Evolutionary conservation across 805 yeast genomes (phyloP), one percentile per base, ranked within the genome.

Genomic region (Candida sakaeoensis): DNA sequence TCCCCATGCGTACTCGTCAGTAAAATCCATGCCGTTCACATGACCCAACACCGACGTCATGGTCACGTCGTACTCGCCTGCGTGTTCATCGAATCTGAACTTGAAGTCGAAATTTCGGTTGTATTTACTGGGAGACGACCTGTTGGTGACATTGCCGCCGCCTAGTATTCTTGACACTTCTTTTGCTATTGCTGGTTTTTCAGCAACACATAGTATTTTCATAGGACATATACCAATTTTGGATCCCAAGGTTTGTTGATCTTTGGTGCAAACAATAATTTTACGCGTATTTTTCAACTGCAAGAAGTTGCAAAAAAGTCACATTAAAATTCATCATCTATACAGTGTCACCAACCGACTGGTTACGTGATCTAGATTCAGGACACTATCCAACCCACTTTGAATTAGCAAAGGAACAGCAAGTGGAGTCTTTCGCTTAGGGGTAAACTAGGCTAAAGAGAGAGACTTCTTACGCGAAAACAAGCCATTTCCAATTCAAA

Each of bases 41-140:
- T 93, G 99, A 8, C 98, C 99, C n/a, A 82, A 65, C 2, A 88
- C 97, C 25, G 95, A 75, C 0, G 99, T 93, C 85, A 93, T 85
- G 3, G 91, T 84, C 9, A 91, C 96, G 16, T 80, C 75, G 52
- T 95, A 82, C 5, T 54, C 55, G 0, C 95, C 95, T 18, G 13
- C 4, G 36, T 35, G 47, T 47, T 59, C 65, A 36, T 82, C 85
- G 65, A 83, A 87, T 46, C 74, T 67, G 60, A 74, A 88, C 15
- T 63, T 64, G 59, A 89, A 81, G 54, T 85, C 91, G 58, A 85
- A 89, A 70, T 90, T 91, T 55, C 79, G 80, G 47, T 84, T 80
- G 61, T 70, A 89, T 49, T 76, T 80, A 53, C 74, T 74, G 1
- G 60, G 54, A 2, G 87, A 68, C 37, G 70, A 61, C 24, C 84